A percentile compares a stretch with the other conserved stretches of the same genome.
Conservation (phyloP, 106 monocot genomes). For the Dioscorea alata region DNA sequence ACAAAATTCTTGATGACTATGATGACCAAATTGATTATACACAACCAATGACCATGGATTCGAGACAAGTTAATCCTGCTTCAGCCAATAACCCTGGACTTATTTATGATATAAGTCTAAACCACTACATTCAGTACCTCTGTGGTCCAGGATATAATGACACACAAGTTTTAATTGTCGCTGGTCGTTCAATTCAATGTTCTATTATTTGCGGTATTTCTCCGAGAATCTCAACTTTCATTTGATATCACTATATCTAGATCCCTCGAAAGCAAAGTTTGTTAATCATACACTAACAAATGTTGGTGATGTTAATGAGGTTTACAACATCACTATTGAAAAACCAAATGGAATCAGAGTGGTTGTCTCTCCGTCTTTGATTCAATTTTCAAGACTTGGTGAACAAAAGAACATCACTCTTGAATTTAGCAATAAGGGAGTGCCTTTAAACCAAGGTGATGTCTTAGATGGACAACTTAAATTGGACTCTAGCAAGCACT, state of each 20-base stretch:
- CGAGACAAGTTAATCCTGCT: conserved; percentile 14
- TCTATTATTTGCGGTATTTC: background rate
- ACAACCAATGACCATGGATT: conserved; percentile 9
- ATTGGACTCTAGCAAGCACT: conserved; percentile 12
- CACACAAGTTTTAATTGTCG: conserved; percentile 6
- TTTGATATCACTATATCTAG: conserved; percentile 10
- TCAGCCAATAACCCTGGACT: conserved; percentile 25
- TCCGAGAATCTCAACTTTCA: conserved; percentile 21
- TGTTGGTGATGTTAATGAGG: conserved; percentile 8
- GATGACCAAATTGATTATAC: too few relatives aligned
- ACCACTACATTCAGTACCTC: conserved; percentile 22
- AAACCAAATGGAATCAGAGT: conserved; percentile 18
- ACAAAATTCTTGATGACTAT: conserved; percentile 10
- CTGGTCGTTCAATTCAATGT: background rate
- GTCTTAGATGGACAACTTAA: conserved; percentile 8
- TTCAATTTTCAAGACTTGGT: conserved; percentile 4
- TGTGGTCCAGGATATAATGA: conserved; percentile 7
- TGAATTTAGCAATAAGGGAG: background rate
- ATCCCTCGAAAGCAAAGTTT: background rate
- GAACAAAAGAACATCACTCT: conserved; percentile 12
- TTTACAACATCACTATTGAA: background rate
- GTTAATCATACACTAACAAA: conserved; percentile 18
- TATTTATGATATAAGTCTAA: conserved; percentile 8
- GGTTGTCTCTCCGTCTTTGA: conserved; percentile 2
- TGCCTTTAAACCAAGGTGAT: background rate